Evolutionary conservation across 257 asterid genomes (phyloP).

Genomic region (Scutellaria galericulata): DNA sequence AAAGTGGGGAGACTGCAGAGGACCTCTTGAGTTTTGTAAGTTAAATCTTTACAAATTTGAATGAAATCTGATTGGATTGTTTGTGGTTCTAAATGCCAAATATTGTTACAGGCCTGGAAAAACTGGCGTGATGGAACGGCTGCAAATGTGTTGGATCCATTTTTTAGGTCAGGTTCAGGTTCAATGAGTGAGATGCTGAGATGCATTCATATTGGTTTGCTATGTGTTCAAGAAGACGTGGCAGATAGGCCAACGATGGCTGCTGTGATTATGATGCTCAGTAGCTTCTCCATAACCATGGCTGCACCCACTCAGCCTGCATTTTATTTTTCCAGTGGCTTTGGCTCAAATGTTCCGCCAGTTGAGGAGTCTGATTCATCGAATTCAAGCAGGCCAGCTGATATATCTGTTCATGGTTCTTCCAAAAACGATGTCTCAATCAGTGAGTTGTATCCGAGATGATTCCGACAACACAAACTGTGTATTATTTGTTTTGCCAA

Average conservation of each 20-base stretch:
- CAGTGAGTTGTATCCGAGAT: conserved; percentile 38
- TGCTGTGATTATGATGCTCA: conserved; percentile 42
- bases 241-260: conserved; percentile 49
- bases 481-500: too few species aligned
- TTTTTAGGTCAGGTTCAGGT: conserved; percentile 27
- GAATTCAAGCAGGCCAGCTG: neutral
- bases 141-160: conserved; percentile 37
- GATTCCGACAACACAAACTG: neutral
- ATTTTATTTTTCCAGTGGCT: conserved; percentile 7
- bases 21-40: conserved; percentile 50
- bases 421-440: conserved; percentile 30
- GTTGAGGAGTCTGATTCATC: neutral
- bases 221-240: conserved; percentile 43
- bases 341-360: conserved; percentile 16
- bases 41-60: neutral
- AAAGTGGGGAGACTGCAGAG: conserved; percentile 31
- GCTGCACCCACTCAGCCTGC: conserved; percentile 42
- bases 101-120: conserved; percentile 45
- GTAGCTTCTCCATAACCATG: conserved; percentile 33
- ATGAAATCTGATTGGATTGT: neutral
- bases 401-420: conserved; percentile 3
- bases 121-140: conserved; percentile 40
- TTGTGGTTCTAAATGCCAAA: neutral
- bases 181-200: conserved; percentile 33
- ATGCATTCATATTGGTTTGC: conserved; percentile 47